Evolutionary conservation across 2,329 filamentous ascomycete genomes (phyloP), one percentile per base, ranked within the genome.

Genomic region (Aschersonia sp.): DNA sequence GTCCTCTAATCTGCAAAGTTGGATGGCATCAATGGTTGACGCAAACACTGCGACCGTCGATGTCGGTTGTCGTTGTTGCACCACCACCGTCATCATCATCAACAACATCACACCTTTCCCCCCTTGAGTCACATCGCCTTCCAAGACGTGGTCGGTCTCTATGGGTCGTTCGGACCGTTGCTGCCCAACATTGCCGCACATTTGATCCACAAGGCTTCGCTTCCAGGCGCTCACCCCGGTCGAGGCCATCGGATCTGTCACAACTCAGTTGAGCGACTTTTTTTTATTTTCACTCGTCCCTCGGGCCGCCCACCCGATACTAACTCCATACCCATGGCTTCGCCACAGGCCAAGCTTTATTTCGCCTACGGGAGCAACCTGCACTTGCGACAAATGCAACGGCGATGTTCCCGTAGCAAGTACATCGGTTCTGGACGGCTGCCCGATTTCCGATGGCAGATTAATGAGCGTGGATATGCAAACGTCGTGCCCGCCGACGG

Each of bases 281-380:
- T 22, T 14, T 22, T 22, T 22, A 22, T 22, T 22, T 22, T 22
- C 22, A 22, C 22, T 22, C 22, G 22, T 22, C 22, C 22, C 22
- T 22, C 22, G 22, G 4, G 22, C 22, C 22, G 22, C 22, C 22
- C 22, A 22, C 22, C 4, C 22, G 22, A 22, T 22, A 22, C 22
- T 22, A 22, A 37, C 35, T 12, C 35, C 35, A 12, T 37, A 8
- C 12, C 35, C 8, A 42, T 42, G 40, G 40, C 4, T 42, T 11
- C 40, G 40, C 14, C 40, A 11, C 14, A 42, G 14, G 10, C 56
- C 52, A 60, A 61, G 49, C 61, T 60, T 45, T 72, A 71, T 56
- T 72, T 72, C 51, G 69, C 67, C 37, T 72, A 70, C 47, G 69
- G 68, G 44, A 70, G 67, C 55, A 72, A 71, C 53, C 60, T 71